Percentiles rank a stretch among this genome's conserved stretches.
Evolutionary conservation across 306 rosid species (phyloP).

Genomic region (Medicago truncatula): DNA sequence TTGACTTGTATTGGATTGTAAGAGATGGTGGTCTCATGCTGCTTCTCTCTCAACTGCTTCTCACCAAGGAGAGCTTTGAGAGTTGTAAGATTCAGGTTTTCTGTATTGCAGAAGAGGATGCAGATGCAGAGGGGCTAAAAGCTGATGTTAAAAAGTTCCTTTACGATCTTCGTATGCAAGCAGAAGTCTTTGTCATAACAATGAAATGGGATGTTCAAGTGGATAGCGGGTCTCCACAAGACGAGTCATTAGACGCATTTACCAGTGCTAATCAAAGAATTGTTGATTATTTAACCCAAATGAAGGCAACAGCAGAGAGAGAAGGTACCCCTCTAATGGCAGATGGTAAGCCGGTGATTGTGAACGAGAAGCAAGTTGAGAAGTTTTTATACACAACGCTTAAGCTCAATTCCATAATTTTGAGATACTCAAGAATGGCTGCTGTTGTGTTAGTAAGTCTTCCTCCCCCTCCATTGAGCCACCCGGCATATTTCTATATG

Average conservation of each 20-base stretch:
- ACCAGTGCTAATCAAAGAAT: slow-evolving; percentile 73
- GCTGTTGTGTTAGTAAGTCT: slow-evolving; percentile 94
- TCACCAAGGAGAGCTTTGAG: slow-evolving; percentile 90
- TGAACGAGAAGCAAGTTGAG: slow-evolving; percentile 89
- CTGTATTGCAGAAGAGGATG: slow-evolving; percentile 97
- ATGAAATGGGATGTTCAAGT: slow-evolving; percentile 81
- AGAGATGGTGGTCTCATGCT: slow-evolving; percentile 99
- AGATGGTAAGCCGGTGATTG: slow-evolving; percentile 80
- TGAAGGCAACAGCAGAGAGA: slow-evolving; percentile 64
- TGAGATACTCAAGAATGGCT: slow-evolving; percentile 98
- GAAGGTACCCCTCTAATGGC: slow-evolving; percentile 80
- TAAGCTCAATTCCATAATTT: slow-evolving; percentile 82
- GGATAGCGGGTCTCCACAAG: slow-evolving; percentile 72
- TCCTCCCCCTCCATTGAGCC: slow-evolving; percentile 93
- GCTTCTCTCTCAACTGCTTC: slow-evolving; percentile 97
- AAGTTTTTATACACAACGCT: slow-evolving; percentile 89
- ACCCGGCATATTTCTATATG: slow-evolving; percentile 92
- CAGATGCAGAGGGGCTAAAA: slow-evolving; percentile 90
- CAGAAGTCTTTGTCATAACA: slow-evolving; percentile 90
- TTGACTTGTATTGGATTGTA: slow-evolving; percentile 97
- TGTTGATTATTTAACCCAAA: slow-evolving; percentile 60
- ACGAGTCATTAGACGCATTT: slow-evolving; percentile 80
- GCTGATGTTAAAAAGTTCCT: slow-evolving; percentile 95
- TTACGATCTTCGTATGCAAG: slow-evolving; percentile 98
- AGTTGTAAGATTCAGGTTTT: slow-evolving; percentile 97